Evolutionary conservation across 257 asterid genomes (phyloP).

Genomic region (Fraxinus anomala): DNA sequence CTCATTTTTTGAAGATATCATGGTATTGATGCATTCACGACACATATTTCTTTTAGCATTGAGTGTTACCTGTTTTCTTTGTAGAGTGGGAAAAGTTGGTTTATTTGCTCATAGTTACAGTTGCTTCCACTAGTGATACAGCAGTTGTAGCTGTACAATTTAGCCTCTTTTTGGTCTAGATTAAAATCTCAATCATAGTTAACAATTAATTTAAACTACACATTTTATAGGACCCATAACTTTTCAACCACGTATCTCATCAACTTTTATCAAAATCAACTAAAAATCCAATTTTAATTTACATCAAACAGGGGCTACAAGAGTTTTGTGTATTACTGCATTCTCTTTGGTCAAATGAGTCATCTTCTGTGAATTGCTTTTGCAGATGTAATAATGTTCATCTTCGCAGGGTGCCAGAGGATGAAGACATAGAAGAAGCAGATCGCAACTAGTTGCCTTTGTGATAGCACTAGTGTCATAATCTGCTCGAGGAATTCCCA

Average conservation of each 20-base stretch:
- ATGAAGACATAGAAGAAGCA: slow-evolving; percentile 80
- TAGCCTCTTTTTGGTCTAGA: too few species aligned
- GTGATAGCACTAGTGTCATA: slow-evolving; percentile 14
- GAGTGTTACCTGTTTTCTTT: neutral
- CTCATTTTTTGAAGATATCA: too few species aligned
- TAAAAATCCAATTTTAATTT: too few species aligned
- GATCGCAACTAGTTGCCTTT: slow-evolving; percentile 44
- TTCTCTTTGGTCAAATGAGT: neutral
- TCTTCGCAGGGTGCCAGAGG: slow-evolving; percentile 83
- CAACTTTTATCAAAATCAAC: too few species aligned
- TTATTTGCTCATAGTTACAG: neutral
- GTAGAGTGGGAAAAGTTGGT: neutral
- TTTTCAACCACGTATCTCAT: too few species aligned
- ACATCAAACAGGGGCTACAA: too few species aligned
- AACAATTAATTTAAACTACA: too few species aligned
- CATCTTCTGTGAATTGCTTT: slow-evolving; percentile 8
- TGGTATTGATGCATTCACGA: too few species aligned
- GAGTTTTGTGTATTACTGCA: neutral
- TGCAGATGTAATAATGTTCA: slow-evolving; percentile 85
- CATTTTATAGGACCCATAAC: too few species aligned
- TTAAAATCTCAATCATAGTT: too few species aligned
- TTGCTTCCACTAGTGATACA: neutral
- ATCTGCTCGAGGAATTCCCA: slow-evolving; percentile 16
- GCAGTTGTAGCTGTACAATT: neutral
- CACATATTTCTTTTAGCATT: too few species aligned